Conservation (phyloP, 345 rosid genomes). For the Diplotaxis tenuifolia region DNA sequence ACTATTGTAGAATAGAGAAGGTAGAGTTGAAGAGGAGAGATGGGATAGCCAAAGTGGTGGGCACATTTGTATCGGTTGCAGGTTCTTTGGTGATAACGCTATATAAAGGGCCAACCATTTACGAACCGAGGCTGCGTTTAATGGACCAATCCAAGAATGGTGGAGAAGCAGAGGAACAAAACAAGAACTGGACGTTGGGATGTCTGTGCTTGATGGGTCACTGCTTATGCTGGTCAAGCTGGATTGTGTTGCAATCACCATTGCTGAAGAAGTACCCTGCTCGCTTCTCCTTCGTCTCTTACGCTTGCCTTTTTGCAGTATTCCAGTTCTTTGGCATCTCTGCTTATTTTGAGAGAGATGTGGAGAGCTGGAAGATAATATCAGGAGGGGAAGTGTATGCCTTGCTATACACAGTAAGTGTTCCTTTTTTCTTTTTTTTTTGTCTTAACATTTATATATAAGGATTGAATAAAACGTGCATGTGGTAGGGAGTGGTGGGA, state of each 20-base stretch:
- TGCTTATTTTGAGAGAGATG: slow-evolving; percentile 54
- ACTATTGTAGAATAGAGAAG: slow-evolving; percentile 52
- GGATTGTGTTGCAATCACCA: slow-evolving; percentile 82
- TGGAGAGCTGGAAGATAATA: slow-evolving; percentile 52
- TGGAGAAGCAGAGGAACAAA: slow-evolving; percentile 26
- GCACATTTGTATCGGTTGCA: slow-evolving; percentile 51
- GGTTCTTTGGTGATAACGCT: slow-evolving; percentile 68
- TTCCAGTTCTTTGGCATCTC: slow-evolving; percentile 62
- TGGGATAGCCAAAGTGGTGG: slow-evolving; percentile 60
- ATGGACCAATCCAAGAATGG: slow-evolving; percentile 2
- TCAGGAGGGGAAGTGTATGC: slow-evolving; percentile 51
- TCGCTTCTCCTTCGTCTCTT: slow-evolving; percentile 67
- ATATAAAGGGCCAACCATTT: slow-evolving; percentile 58
- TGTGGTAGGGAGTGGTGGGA: slow-evolving; percentile 47
- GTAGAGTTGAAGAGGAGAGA: slow-evolving; percentile 50
- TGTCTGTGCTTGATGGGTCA: slow-evolving; percentile 70
- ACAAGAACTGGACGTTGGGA: slow-evolving; percentile 67
- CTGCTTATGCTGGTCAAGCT: slow-evolving; percentile 83
- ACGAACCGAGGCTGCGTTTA: slow-evolving; percentile 33
- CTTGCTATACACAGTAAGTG: slow-evolving; percentile 61
- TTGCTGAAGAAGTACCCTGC: slow-evolving; percentile 79
- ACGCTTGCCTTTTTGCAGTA: slow-evolving; percentile 65
- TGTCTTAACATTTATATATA: too few species aligned
- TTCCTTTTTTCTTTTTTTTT: too few species aligned
- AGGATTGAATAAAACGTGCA: not conserved